Base-by-base conservation (phyloP, 768 basidiomycete species). In the Pleurotus tuoliensis region DNA sequence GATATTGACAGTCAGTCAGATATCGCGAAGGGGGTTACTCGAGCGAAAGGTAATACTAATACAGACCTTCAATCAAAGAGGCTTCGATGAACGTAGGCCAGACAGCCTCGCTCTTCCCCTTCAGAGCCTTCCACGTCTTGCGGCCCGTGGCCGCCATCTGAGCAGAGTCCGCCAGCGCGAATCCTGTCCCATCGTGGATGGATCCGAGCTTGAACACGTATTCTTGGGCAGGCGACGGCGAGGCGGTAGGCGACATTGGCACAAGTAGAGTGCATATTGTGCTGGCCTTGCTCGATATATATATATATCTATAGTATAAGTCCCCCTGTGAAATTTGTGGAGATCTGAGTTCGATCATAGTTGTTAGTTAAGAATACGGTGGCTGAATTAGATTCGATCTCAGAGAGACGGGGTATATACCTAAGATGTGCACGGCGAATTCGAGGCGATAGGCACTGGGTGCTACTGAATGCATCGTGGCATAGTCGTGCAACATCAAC, bases 81-180 rank as follows among this genome's bases (percentile, higher is more conserved):
- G 76, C 77, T 69, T 87, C 86, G 52, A 87, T 74, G 53, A 74
- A 66, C 3, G 83, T 79, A 48, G 86, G 82, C 86, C 86, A 87
- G 12, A 87, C 81, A 3, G 79, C 76, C 61, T 84, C 85, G 47
- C 61, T 69, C 49, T 71, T 70, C 30, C 75, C 73, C 60, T 80
- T 84, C 43, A 79, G 69, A 13, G 77, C 81, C 61, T 84, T 83
- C 78, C 80, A 84, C 45, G 73, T 79, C 66, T 82, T 84, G 56
- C 85, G 76, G 13, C 77, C 75, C 20, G 67, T 73, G 30, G 80
- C 76, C 51, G 76, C 70, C 61, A 70, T 62, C 55, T 61, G 58
- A 24, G 61, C 47, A 7, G 39, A 7, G 22, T 39, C 51, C 20
- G 1, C n/a, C 39, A 30, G 20, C 24, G 45, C 11, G 24, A 40